These are phyloP conservation scores for Priceomyces castillae DNA, from an alignment of 805 yeast genomes.

Conservation along the genomic window DNA sequence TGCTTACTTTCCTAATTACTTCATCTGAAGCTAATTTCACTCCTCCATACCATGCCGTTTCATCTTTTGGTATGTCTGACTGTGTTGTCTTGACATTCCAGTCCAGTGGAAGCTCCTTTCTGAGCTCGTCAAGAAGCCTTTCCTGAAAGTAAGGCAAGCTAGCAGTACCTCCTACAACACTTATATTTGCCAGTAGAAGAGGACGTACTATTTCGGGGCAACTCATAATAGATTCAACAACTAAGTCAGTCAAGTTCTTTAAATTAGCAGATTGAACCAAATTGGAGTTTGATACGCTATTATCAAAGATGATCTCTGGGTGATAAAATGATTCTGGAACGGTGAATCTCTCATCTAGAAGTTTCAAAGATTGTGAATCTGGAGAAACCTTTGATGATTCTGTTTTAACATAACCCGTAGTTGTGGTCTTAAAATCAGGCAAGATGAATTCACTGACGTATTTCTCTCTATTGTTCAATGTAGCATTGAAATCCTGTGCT, in stretches of 20 bases:
- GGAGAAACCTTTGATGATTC: slow-evolving; percentile 27
- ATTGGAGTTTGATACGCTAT: slow-evolving; percentile 25
- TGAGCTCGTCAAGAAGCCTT: slow-evolving; percentile 60
- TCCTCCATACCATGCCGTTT: slow-evolving; percentile 40
- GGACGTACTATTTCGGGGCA: slow-evolving; percentile 77
- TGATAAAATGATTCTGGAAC: slow-evolving; percentile 85
- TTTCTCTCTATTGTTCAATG: slow-evolving; percentile 37
- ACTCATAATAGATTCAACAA: slow-evolving; percentile 63
- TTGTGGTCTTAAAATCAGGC: slow-evolving; percentile 83
- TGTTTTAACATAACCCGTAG: slow-evolving; percentile 65
- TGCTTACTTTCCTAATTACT: slow-evolving; percentile 49
- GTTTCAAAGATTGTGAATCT: slow-evolving; percentile 61
- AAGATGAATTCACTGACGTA: slow-evolving; percentile 67
- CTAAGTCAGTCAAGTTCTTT: slow-evolving; percentile 71
- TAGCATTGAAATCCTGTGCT: slow-evolving; percentile 53
- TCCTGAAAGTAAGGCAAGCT: slow-evolving; percentile 64
- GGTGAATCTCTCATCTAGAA: slow-evolving; percentile 83
- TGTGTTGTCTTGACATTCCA: slow-evolving; percentile 57
- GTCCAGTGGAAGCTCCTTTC: slow-evolving; percentile 66
- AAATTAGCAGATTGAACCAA: slow-evolving; percentile 50
- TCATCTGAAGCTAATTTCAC: slow-evolving; percentile 32
- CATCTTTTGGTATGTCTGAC: slow-evolving; percentile 21
- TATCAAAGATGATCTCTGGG: slow-evolving; percentile 62
- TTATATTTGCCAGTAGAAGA: slow-evolving; percentile 73
- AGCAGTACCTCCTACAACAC: slow-evolving; percentile 79